A percentile compares a stretch with the other conserved stretches of the same genome.
These are phyloP conservation scores for Globisporangium sylvaticum DNA, from an alignment of 352 stramenopile genomes.

Conservation along the genomic window DNA sequence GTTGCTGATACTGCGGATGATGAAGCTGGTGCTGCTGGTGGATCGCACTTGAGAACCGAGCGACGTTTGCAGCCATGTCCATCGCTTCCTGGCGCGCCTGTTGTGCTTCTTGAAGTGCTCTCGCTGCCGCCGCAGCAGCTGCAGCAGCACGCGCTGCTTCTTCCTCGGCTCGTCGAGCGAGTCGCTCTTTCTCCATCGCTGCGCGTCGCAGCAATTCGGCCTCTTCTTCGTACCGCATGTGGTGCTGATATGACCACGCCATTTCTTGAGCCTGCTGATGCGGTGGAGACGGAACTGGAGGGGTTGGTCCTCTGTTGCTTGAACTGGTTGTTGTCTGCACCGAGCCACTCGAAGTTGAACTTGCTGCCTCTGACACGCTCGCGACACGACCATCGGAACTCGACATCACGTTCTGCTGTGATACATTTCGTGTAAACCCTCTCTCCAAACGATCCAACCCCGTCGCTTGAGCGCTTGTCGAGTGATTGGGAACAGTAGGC, in stretches of 20 bases:
- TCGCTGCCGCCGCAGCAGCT: constrained; percentile 59
- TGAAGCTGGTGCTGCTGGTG: constrained; percentile 56
- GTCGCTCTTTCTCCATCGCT: constrained; percentile 54
- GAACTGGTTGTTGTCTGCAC: constrained; percentile 1
- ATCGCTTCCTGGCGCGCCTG: constrained; percentile 77
- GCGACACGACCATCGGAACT: neutral
- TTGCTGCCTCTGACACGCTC: neutral
- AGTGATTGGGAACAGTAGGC: neutral
- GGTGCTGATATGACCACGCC: constrained; percentile 69
- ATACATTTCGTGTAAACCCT: constrained; percentile 1
- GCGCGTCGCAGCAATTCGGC: constrained; percentile 61
- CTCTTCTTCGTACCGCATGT: constrained; percentile 71
- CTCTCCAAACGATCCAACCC: neutral
- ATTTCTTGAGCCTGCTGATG: constrained; percentile 45
- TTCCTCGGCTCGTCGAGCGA: constrained; percentile 74
- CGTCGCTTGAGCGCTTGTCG: neutral
- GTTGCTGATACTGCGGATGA: constrained; percentile 14
- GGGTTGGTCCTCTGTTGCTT: constrained; percentile 10
- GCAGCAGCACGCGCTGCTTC: constrained; percentile 70
- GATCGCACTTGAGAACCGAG: constrained; percentile 66
- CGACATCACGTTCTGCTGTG: constrained; percentile 7
- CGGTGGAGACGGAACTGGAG: constrained; percentile 6
- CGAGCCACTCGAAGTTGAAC: constrained; percentile 1
- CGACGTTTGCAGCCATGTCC: constrained; percentile 75
- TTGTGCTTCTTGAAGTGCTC: constrained; percentile 71